Evolutionary conservation across 305 asterid species (phyloP).

Genomic region (Fraxinus ornus): DNA sequence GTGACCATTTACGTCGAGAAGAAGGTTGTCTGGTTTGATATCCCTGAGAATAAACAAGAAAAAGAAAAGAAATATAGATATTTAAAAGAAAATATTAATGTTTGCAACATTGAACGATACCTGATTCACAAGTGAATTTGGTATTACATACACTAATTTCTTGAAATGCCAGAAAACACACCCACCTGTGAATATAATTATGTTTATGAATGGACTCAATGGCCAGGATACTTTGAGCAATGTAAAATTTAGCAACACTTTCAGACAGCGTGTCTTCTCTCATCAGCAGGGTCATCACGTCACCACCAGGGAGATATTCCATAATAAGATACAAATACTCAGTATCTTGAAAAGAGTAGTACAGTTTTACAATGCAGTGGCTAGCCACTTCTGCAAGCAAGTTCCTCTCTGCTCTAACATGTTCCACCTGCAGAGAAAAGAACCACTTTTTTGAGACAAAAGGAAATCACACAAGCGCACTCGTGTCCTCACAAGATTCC

Average conservation of each 20-base stretch:
- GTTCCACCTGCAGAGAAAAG: slow-evolving; percentile 67
- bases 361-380: slow-evolving; percentile 80
- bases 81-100: slow-evolving; percentile 13
- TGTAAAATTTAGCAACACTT: slow-evolving; percentile 83
- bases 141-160: slow-evolving; percentile 11
- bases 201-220: slow-evolving; percentile 95
- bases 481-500: neutral
- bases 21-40: slow-evolving; percentile 97
- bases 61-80: slow-evolving; percentile 8
- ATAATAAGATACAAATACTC: slow-evolving; percentile 86
- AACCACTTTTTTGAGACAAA: slow-evolving; percentile 20
- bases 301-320: slow-evolving; percentile 98
- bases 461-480: slow-evolving; percentile 9
- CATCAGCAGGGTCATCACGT: slow-evolving; percentile 93
- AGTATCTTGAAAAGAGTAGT: slow-evolving; percentile 90
- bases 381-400: slow-evolving; percentile 92
- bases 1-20: slow-evolving; percentile 86
- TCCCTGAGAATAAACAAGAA: slow-evolving; percentile 49
- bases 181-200: slow-evolving; percentile 86
- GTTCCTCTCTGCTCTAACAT: slow-evolving; percentile 94
- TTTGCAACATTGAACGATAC: slow-evolving; percentile 8
- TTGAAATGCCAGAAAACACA: neutral
- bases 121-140: slow-evolving; percentile 7
- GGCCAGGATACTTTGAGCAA: slow-evolving; percentile 87
- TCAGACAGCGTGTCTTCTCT: slow-evolving; percentile 84